phyloP scores from a whole-genome alignment of 2,329 filamentous ascomycete genomes.

The Cordyceps javanica region DNA sequence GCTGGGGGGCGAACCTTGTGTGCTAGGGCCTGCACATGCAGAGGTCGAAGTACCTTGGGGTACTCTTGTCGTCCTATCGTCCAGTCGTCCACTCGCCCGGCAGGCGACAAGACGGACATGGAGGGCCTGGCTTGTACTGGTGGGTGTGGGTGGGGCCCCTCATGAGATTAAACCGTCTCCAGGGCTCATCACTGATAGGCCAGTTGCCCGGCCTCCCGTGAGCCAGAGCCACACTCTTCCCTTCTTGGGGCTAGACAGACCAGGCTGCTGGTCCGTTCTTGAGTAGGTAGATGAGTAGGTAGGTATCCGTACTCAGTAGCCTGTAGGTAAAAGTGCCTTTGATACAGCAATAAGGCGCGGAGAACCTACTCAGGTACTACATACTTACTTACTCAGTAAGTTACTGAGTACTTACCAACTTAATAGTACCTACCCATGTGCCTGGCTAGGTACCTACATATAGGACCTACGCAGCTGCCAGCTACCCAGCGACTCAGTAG shows the following conservation, averaged over 20 bases:
- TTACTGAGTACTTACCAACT: no score
- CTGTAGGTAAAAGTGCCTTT: no score
- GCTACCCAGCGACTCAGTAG: no score
- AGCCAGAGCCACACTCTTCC: background rate
- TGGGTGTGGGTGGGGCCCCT: conserved; percentile 35
- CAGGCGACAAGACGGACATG: background rate
- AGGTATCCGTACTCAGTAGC: no score
- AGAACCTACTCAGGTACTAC: no score
- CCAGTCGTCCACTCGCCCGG: background rate
- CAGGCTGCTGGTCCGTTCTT: no score
- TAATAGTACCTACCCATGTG: no score
- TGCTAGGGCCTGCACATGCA: background rate
- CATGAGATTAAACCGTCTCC: conserved; percentile 36
- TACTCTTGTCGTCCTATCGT: conserved; percentile 2
- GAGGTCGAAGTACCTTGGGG: conserved; percentile 1
- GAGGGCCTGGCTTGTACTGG: conserved; percentile 11
- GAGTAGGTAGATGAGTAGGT: no score
- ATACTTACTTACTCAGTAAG: no score
- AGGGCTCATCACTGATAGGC: conserved; percentile 24
- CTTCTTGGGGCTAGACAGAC: background rate
- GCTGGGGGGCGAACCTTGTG: background rate
- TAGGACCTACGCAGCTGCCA: no score
- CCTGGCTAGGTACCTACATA: no score
- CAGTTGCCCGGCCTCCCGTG: background rate
- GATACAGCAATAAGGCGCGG: no score